phyloP scores from a whole-genome alignment of 305 asterid species.

The Fraxinus ornus region DNA sequence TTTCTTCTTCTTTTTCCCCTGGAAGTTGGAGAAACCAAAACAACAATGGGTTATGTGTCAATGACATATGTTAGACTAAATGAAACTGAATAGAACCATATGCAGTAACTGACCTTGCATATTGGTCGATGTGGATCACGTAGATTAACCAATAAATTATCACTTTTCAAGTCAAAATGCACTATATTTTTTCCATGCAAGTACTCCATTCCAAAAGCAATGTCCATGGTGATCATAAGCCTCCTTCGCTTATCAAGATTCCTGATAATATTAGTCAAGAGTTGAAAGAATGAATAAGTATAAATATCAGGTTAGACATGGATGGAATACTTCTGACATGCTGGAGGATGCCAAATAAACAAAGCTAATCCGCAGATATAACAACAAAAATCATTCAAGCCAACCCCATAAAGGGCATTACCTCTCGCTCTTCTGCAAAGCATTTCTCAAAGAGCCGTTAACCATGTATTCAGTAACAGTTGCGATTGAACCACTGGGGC shows the following conservation, averaged over 20 bases:
- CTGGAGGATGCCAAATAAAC: not conserved
- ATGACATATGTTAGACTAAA: not conserved
- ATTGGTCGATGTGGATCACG: conserved; percentile 98
- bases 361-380: not conserved
- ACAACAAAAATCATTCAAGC: not conserved
- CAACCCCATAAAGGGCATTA: conserved; percentile 16
- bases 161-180: conserved; percentile 96
- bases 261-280: conserved; percentile 39
- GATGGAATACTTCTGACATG: not conserved
- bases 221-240: conserved; percentile 87
- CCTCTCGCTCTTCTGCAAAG: conserved; percentile 82
- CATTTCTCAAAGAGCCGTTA: conserved; percentile 89
- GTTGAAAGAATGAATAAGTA: not conserved
- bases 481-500: conserved; percentile 86
- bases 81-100: not conserved
- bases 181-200: conserved; percentile 93
- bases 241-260: conserved; percentile 88
- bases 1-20: not conserved
- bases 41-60: not conserved
- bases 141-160: conserved; percentile 91
- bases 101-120: conserved; percentile 74
- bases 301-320: not conserved
- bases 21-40: not conserved
- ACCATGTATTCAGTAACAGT: conserved; percentile 98
- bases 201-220: conserved; percentile 97